These are phyloP conservation scores for Angomonas ambiguus DNA, from an alignment of 208 protist species.

Conservation along the genomic window DNA sequence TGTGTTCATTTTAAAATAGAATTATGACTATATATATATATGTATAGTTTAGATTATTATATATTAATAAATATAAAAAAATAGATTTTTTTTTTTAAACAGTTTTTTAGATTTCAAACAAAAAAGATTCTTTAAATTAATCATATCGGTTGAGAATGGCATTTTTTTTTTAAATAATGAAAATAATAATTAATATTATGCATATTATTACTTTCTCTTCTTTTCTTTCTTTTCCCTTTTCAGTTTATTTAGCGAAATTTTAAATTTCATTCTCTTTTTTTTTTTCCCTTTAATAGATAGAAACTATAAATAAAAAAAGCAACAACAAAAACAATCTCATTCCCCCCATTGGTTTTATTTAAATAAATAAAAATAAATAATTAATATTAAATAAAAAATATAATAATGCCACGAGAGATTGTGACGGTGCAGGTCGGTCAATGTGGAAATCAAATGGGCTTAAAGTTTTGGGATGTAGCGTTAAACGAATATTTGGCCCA, in stretches of 20 bases:
- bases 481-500: slow-evolving; percentile 91
- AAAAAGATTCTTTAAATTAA: too few relatives aligned
- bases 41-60: too few relatives aligned
- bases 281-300: neutral
- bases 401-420: slow-evolving; percentile 83
- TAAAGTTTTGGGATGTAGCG: slow-evolving; percentile 94
- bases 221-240: neutral
- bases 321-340: neutral
- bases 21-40: too few relatives aligned
- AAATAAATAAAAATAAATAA: neutral
- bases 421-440: slow-evolving; percentile 91
- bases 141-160: too few relatives aligned
- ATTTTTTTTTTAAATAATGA: slow-evolving; percentile 1
- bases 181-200: neutral
- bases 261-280: slow-evolving; percentile 9
- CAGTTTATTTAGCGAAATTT: too few relatives aligned
- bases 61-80: too few relatives aligned
- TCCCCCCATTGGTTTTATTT: slow-evolving; percentile 11
- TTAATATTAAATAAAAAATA: too few relatives aligned
- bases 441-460: slow-evolving; percentile 94
- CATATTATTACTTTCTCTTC: slow-evolving; percentile 7
- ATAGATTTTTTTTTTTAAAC: neutral
- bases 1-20: too few relatives aligned
- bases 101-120: too few relatives aligned
- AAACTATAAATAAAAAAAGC: slow-evolving; percentile 4